Evolutionary conservation across 306 rosid genomes (phyloP).

Genomic region (Corylus americana): DNA sequence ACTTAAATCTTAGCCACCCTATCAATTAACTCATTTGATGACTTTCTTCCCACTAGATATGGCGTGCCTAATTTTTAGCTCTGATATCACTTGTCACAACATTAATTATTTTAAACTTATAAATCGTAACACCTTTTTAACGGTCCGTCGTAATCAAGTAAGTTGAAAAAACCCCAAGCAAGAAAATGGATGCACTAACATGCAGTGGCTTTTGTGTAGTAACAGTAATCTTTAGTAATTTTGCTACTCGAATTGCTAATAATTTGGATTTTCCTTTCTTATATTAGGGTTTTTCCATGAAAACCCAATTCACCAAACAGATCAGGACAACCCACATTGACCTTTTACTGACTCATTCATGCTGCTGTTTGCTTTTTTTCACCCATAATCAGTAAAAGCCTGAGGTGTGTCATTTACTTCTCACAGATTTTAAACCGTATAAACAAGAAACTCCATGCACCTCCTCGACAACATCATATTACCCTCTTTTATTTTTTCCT

Average conservation of each 20-base stretch:
- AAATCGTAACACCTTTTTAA: too few species aligned
- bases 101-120: too few species aligned
- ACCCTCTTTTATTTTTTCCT: slow-evolving; percentile 20
- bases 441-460: slow-evolving; percentile 5
- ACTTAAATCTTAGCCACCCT: slow-evolving; percentile 21
- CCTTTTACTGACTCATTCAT: not conserved
- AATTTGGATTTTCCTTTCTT: not conserved
- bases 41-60: too few species aligned
- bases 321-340: not conserved
- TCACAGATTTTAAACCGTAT: not conserved
- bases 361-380: not conserved
- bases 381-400: not conserved
- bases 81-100: too few species aligned
- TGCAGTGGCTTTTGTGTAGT: too few species aligned
- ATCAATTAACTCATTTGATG: not conserved
- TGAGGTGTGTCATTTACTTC: slow-evolving; percentile 6
- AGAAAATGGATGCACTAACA: too few species aligned
- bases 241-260: too few species aligned
- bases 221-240: too few species aligned
- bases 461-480: slow-evolving; percentile 30
- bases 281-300: not conserved
- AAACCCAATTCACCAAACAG: not conserved
- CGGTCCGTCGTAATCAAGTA: too few species aligned
- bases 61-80: too few species aligned
- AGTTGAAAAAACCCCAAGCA: too few species aligned